Evolutionary conservation across 345 rosid species (phyloP).

Genomic region (Hibiscus syriacus): DNA sequence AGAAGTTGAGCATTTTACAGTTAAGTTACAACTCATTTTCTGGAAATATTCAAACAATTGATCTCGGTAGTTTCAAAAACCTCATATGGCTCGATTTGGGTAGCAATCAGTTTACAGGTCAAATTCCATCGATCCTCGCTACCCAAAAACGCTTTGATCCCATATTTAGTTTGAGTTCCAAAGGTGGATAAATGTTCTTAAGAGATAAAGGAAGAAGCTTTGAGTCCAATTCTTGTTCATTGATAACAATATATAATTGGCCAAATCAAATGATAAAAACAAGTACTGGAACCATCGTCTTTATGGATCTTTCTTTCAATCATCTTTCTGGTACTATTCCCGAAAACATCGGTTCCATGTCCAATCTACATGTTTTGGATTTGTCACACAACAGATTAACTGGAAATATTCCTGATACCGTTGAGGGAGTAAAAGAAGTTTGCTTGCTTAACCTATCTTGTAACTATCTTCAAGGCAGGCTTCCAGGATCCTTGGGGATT

Average conservation of each 20-base stretch:
- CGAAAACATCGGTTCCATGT: conserved; percentile 46
- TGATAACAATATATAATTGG: conserved; percentile 61
- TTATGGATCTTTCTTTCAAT: conserved; percentile 75
- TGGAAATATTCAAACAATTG: too few species aligned
- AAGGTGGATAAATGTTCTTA: conserved; percentile 59
- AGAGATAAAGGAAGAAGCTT: conserved; percentile 76
- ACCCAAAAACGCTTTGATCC: conserved; percentile 46
- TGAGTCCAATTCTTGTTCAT: conserved; percentile 67
- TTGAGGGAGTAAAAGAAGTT: conserved; percentile 46
- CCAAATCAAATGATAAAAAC: conserved; percentile 25
- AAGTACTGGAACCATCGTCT: conserved; percentile 62
- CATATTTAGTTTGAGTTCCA: conserved; percentile 19
- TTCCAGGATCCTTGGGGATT: conserved; percentile 62
- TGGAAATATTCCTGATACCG: conserved; percentile 59
- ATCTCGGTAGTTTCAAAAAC: too few species aligned
- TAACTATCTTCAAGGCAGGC: conserved; percentile 52
- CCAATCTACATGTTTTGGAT: conserved; percentile 58
- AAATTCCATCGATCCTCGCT: conserved; percentile 54
- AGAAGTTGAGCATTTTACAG: too few species aligned
- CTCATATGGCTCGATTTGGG: conserved; percentile 89
- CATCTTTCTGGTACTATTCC: conserved; percentile 57
- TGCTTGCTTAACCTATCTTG: conserved; percentile 82
- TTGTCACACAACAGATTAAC: conserved; percentile 67
- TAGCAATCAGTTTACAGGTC: conserved; percentile 51
- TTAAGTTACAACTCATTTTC: too few species aligned